Evolutionary conservation across 192 early-diverging fungal species (phyloP), one percentile per base, ranked within the genome.

Genomic region (Coemansia sp.): DNA sequence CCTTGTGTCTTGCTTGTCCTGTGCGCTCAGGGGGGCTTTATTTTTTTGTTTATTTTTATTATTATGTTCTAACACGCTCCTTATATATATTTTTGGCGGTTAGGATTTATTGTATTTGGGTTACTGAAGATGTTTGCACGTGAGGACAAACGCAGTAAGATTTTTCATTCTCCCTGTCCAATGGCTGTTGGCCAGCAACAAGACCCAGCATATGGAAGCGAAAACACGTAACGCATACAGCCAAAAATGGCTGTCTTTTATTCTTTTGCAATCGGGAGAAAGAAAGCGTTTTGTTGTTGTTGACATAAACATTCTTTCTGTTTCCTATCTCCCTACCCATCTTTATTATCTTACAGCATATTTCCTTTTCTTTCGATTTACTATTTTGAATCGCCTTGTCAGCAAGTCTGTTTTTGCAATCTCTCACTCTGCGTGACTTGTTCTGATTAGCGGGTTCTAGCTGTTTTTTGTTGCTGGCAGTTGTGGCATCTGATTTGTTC

Each of bases 131-230:
- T 15, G 7, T 26, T 32, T 10, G 19, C 51, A 54, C 51, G 51
- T 54, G 51, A 21, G 7, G 26, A 32, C 32, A 54, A 54, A 54
- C 51, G 48, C n/a, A 18, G 18, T 8, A 8, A 19, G 15, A 9
- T 26, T 49, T 49, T 49, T 18, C 13, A 13, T 49, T 12, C 15
- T 59, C 16, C 9, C 16, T 59, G 57, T 39, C 57, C 57, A 59
- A 59, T 59, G 57, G n/a, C 13, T 40, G 57, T 22, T 19, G 39
- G 57, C 57, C 61, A 62, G 43, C 61, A 22, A 62, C 19, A 62
- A 32, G 22, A 10, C 6, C 10, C 11, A 32, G 32, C 32, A 32
- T 32, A 32, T 1, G 4, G 32, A 32, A 26, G 26, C 1, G 32
- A 32, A 32, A 32, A 32, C 1, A 32, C 1, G 32, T 32, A 32